Evolutionary conservation across 148 eudicot species (phyloP).

Genomic region (Rhododendron kiyosumense): DNA sequence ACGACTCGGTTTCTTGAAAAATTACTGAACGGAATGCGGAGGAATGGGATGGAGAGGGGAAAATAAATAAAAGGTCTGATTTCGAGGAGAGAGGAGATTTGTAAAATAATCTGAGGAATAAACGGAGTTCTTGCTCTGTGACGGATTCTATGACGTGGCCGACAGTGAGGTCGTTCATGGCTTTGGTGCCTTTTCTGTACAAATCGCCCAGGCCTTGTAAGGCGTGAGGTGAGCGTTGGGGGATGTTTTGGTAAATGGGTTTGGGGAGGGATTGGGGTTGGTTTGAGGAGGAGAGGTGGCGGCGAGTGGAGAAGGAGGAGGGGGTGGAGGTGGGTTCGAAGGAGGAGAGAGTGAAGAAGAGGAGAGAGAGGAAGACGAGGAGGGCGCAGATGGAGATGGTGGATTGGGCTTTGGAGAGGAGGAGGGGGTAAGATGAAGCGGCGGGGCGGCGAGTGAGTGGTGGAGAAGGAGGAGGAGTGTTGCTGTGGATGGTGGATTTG

Average conservation of each 20-base stretch:
- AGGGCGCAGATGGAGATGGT: slow-evolving; percentile 64
- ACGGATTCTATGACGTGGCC: slow-evolving; percentile 47
- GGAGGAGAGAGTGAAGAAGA: slow-evolving; percentile 65
- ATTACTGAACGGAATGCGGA: slow-evolving; percentile 20
- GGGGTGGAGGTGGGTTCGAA: slow-evolving; percentile 45
- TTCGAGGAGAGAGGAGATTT: slow-evolving; percentile 37
- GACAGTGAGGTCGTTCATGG: slow-evolving; percentile 57
- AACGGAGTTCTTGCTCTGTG: slow-evolving; percentile 16
- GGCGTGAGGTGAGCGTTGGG: slow-evolving; percentile 22
- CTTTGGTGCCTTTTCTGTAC: slow-evolving; percentile 45
- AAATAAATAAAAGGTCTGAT: slow-evolving; percentile 47
- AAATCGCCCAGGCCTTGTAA: slow-evolving; percentile 70
- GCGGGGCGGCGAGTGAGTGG: slow-evolving; percentile 7
- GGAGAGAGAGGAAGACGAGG: slow-evolving; percentile 52
- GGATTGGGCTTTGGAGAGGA: slow-evolving; percentile 51
- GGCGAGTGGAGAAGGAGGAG: slow-evolving; percentile 3
- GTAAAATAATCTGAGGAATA: slow-evolving; percentile 40
- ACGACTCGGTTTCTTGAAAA: slow-evolving; percentile 36
- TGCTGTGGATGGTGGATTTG: background rate
- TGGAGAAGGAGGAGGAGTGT: background rate
- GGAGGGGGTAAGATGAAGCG: slow-evolving; percentile 23
- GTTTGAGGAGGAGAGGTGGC: slow-evolving; percentile 13
- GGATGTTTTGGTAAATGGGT: background rate
- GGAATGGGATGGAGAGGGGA: slow-evolving; percentile 21
- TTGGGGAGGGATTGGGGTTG: background rate